Percentiles rank a stretch among this genome's conserved stretches.
Conservation (phyloP, 148 eudicot species). For the Oxyria digyna region DNA sequence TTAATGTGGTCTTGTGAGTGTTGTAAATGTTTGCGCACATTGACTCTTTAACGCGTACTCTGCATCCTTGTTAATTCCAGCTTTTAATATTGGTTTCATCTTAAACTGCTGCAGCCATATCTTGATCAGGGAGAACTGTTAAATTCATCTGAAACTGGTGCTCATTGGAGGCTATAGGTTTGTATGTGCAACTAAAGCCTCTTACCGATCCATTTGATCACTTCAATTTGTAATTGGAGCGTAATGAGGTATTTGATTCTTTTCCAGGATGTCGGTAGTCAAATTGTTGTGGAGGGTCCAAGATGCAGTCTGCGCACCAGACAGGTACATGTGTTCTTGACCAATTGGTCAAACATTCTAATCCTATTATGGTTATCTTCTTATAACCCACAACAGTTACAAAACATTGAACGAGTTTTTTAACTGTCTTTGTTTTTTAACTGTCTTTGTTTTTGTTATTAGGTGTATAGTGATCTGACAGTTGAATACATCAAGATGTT, state of each 20-base stretch:
- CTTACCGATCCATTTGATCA: neutral
- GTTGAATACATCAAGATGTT: constrained; percentile 92
- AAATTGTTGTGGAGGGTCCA: constrained; percentile 91
- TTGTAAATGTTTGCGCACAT: no score
- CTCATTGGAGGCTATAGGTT: constrained; percentile 88
- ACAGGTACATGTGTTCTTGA: constrained; percentile 26
- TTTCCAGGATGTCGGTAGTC: constrained; percentile 66
- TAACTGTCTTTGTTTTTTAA: no score
- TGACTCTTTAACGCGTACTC: neutral
- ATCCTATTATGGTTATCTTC: no score
- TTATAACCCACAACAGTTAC: neutral
- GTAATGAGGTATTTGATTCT: neutral
- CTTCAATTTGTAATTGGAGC: neutral
- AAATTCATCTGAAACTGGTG: constrained; percentile 65
- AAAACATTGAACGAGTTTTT: no score
- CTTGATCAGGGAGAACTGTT: constrained; percentile 87
- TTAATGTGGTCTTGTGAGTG: neutral
- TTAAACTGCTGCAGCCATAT: constrained; percentile 50
- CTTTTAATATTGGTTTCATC: constrained; percentile 8
- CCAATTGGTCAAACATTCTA: no score
- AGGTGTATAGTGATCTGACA: constrained; percentile 85
- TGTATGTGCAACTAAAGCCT: neutral
- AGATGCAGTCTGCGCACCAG: constrained; percentile 92
- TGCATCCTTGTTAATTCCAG: neutral
- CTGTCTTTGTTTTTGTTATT: constrained; percentile 10